phyloP scores from a whole-genome alignment of 1,284 basidiomycete genomes.

The Pholiota adiposa region DNA sequence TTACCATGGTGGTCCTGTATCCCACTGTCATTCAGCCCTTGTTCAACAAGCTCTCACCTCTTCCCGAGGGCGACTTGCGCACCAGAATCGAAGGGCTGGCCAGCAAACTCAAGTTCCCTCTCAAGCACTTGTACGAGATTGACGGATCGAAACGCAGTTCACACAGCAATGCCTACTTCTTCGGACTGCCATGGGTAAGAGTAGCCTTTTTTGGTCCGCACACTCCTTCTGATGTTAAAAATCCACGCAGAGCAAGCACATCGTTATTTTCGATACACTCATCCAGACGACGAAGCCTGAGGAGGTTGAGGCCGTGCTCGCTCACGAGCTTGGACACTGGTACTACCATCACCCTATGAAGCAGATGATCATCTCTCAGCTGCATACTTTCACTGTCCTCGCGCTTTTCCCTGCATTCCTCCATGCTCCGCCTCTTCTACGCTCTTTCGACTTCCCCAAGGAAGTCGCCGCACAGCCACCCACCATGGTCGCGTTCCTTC shows the following conservation, averaged over 20 bases:
- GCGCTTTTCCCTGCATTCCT: constrained; percentile 92
- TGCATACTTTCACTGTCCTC: constrained; percentile 88
- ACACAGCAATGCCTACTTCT: constrained; percentile 96
- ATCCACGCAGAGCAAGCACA: constrained; percentile 76
- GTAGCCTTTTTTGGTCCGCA: neutral
- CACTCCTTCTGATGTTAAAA: neutral
- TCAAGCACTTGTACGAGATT: constrained; percentile 95
- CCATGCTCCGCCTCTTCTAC: constrained; percentile 81
- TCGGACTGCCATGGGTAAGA: constrained; percentile 88
- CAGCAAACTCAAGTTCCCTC: constrained; percentile 85
- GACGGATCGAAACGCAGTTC: constrained; percentile 95
- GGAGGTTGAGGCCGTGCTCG: constrained; percentile 46
- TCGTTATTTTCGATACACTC: constrained; percentile 97
- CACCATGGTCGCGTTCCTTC: constrained; percentile 86
- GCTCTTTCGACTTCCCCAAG: constrained; percentile 86
- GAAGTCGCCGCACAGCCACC: constrained; percentile 72
- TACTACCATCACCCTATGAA: constrained; percentile 89
- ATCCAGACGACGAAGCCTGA: constrained; percentile 89
- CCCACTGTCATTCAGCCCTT: constrained; percentile 93
- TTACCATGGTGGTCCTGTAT: constrained; percentile 85
- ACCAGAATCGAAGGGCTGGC: constrained; percentile 78
- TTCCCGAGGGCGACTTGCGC: constrained; percentile 77
- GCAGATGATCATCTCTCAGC: constrained; percentile 83
- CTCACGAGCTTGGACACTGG: constrained; percentile 98
- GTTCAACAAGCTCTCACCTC: constrained; percentile 95